Evolutionary conservation across 352 stramenopile species (phyloP).

Genomic region (Phytophthora brassicae): DNA sequence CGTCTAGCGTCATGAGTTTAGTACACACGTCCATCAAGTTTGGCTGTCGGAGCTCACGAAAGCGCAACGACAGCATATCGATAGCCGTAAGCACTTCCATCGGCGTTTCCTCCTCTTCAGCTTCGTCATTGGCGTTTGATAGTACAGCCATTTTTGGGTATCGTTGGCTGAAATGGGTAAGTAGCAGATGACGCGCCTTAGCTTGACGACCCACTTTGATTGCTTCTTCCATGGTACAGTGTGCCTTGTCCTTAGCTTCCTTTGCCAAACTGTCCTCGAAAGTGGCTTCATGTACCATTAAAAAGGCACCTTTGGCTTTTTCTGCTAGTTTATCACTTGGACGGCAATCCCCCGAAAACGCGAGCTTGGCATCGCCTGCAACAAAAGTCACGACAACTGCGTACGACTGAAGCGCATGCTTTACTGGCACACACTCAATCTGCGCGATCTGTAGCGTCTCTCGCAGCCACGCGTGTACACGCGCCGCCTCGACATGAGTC

Average conservation of each 20-base stretch:
- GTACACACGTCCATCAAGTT: slow-evolving; percentile 65
- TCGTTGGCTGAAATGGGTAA: slow-evolving; percentile 97
- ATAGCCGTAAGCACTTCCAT: slow-evolving; percentile 67
- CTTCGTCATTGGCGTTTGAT: slow-evolving; percentile 17
- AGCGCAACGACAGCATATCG: slow-evolving; percentile 75
- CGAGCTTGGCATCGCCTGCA: slow-evolving; percentile 69
- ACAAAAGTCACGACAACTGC: slow-evolving; percentile 84
- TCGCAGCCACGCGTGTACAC: slow-evolving; percentile 41
- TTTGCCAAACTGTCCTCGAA: slow-evolving; percentile 94
- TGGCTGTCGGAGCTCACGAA: slow-evolving; percentile 62
- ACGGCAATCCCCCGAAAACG: slow-evolving; percentile 95
- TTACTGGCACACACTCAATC: slow-evolving; percentile 75
- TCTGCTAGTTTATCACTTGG: slow-evolving; percentile 72
- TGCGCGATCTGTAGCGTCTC: slow-evolving; percentile 45
- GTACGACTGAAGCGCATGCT: slow-evolving; percentile 91
- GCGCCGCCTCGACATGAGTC: slow-evolving; percentile 33
- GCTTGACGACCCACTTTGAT: slow-evolving; percentile 73
- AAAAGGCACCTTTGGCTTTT: slow-evolving; percentile 62
- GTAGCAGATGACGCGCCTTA: slow-evolving; percentile 85
- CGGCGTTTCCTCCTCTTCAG: slow-evolving; percentile 16
- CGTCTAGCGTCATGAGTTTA: slow-evolving; percentile 54
- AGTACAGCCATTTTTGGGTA: slow-evolving; percentile 79
- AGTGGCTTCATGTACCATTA: slow-evolving; percentile 98
- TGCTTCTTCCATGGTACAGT: slow-evolving; percentile 94
- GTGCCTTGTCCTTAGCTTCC: slow-evolving; percentile 93